Conservation (phyloP, 352 stramenopile species). For the Phytophthora colocasiae region DNA sequence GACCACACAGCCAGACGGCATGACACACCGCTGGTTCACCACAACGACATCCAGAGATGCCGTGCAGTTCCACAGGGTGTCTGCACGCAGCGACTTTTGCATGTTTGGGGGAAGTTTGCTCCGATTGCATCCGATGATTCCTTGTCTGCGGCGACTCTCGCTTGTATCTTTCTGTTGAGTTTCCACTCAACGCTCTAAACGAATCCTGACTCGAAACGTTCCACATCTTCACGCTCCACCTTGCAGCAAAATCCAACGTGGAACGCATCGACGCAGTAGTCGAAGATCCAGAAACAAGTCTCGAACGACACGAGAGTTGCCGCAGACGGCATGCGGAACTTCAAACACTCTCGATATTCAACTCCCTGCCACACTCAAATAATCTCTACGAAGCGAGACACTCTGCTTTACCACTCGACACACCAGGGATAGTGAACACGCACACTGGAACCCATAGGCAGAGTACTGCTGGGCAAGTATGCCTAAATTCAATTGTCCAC, state of each 20-base stretch:
- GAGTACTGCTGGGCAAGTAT: conserved; percentile 6
- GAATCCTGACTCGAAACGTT: conserved; percentile 2
- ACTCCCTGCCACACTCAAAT: conserved; percentile 35
- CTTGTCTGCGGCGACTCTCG: conserved; percentile 18
- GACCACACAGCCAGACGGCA: conserved; percentile 70
- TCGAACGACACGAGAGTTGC: conserved; percentile 13
- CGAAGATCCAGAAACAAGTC: conserved; percentile 12
- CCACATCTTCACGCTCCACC: conserved; percentile 24
- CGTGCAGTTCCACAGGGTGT: conserved; percentile 60
- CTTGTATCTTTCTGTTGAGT: conserved; percentile 1
- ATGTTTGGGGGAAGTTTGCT: conserved; percentile 73
- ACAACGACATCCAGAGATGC: conserved; percentile 29
- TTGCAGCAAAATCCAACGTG: conserved; percentile 26
- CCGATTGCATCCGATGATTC: conserved; percentile 17
- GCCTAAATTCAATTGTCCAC: not conserved
- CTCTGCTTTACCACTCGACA: conserved; percentile 22
- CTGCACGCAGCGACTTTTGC: conserved; percentile 93
- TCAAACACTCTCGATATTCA: conserved; percentile 27
- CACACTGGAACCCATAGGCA: conserved; percentile 15
- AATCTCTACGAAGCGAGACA: conserved; percentile 36
- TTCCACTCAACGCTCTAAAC: conserved; percentile 12
- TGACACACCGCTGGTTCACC: conserved; percentile 65
- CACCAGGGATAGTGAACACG: not conserved
- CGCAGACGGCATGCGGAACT: conserved; percentile 6
- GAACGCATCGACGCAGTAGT: conserved; percentile 19